Conservation (phyloP, 768 basidiomycete genomes). For the Leccinum subgranulosum region DNA sequence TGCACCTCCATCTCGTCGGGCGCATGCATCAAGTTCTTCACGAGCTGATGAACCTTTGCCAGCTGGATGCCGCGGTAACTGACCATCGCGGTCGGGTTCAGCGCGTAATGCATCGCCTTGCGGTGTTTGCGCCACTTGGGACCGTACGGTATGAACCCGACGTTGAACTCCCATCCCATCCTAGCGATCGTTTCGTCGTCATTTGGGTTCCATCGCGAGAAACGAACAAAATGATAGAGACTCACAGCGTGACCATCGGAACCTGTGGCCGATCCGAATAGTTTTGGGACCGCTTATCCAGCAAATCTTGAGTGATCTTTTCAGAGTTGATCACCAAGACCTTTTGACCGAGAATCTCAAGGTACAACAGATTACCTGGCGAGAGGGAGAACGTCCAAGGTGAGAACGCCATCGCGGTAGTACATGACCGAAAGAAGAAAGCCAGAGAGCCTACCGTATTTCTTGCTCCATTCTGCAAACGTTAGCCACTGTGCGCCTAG, state of each 20-base stretch:
- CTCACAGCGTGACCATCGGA: slow-evolving; percentile 23
- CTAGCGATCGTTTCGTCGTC: background rate
- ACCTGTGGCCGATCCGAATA: slow-evolving; percentile 28
- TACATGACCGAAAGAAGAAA: no score
- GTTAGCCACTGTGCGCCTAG: slow-evolving; percentile 38
- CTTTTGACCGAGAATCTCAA: slow-evolving; percentile 25
- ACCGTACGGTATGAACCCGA: slow-evolving; percentile 35
- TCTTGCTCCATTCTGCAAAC: slow-evolving; percentile 39
- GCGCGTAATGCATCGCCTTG: slow-evolving; percentile 36
- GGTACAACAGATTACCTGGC: slow-evolving; percentile 24
- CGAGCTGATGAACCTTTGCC: slow-evolving; percentile 29
- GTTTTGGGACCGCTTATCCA: slow-evolving; percentile 28
- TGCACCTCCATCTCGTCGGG: slow-evolving; percentile 29
- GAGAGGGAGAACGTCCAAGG: background rate
- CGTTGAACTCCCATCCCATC: slow-evolving; percentile 40
- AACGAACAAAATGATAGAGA: background rate
- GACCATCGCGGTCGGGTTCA: slow-evolving; percentile 29
- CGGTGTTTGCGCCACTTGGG: slow-evolving; percentile 37
- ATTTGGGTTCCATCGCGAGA: background rate
- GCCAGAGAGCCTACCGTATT: slow-evolving; percentile 34
- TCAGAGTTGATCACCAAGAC: slow-evolving; percentile 25
- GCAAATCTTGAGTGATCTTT: slow-evolving; percentile 23
- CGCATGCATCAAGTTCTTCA: slow-evolving; percentile 25
- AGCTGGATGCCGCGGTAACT: slow-evolving; percentile 33
- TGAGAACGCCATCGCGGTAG: background rate